Percentiles rank a stretch among this genome's conserved stretches.
Evolutionary conservation across 139 green algal genomes (phyloP).

Genomic region (Tetraselmis striata): DNA sequence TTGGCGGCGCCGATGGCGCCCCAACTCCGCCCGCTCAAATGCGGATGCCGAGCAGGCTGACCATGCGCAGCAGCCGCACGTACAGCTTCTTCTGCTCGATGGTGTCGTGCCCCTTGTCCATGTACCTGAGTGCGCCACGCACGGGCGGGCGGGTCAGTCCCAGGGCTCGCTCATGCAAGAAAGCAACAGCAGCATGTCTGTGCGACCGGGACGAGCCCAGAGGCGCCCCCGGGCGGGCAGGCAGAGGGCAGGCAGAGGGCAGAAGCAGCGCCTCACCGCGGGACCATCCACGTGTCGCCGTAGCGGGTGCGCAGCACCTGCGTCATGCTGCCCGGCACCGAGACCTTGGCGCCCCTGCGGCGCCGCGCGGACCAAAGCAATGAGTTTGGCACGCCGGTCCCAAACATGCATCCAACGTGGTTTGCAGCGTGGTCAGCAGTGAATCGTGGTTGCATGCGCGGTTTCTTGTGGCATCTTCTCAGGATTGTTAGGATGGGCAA

Average conservation of each 20-base stretch:
- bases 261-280: background rate
- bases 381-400: too few relatives aligned
- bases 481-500: too few relatives aligned
- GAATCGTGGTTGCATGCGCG: too few relatives aligned
- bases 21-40: background rate
- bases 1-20: background rate
- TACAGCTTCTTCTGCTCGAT: background rate
- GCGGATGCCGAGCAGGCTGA: background rate
- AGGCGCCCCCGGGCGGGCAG: too few relatives aligned
- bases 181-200: too few relatives aligned
- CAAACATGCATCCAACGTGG: too few relatives aligned
- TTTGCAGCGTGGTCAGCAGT: too few relatives aligned
- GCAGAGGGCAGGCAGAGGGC: too few relatives aligned
- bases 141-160: too few relatives aligned
- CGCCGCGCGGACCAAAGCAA: background rate
- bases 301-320: background rate
- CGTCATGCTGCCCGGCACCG: background rate
- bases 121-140: background rate
- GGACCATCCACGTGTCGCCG: conserved; percentile 4
- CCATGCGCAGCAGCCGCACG: background rate
- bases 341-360: background rate
- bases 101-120: background rate
- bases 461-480: too few relatives aligned
- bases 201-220: too few relatives aligned
- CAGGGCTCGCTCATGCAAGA: too few relatives aligned